Conservation (phyloP, 169 alveolate species). For the Babesia bigemina region DNA sequence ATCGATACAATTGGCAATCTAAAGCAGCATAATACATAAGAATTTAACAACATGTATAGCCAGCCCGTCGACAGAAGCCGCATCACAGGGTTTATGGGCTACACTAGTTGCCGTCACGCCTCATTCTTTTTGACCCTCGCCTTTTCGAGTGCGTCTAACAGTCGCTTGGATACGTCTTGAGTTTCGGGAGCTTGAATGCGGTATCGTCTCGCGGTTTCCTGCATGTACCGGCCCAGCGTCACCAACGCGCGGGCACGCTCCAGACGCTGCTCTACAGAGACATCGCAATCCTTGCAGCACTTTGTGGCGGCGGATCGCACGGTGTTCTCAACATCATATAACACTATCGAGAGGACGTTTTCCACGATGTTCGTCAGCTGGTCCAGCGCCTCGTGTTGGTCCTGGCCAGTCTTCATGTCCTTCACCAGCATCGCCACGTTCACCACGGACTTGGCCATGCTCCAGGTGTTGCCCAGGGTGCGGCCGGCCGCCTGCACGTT, state of each 20-base stretch:
- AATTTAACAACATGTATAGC: neutral
- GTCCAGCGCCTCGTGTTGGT: conserved; percentile 29
- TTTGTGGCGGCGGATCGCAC: conserved; percentile 72
- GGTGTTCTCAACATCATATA: conserved; percentile 77
- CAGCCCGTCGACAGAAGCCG: too few relatives aligned
- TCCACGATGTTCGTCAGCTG: conserved; percentile 51
- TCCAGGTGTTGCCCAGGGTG: conserved; percentile 58
- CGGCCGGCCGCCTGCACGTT: conserved; percentile 73
- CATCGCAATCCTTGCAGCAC: conserved; percentile 71
- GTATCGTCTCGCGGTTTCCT: conserved; percentile 48
- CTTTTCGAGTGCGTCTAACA: conserved; percentile 60
- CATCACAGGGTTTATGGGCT: too few relatives aligned
- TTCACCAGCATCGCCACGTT: conserved; percentile 43
- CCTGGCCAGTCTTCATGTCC: conserved; percentile 17
- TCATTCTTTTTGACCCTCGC: conserved; percentile 44
- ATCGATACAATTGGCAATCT: too few relatives aligned
- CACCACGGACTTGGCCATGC: conserved; percentile 51
- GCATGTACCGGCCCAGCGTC: conserved; percentile 69
- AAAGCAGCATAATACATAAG: too few relatives aligned
- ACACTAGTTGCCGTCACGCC: neutral
- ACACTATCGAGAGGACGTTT: conserved; percentile 64
- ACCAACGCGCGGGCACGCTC: conserved; percentile 68
- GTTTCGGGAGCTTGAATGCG: conserved; percentile 33
- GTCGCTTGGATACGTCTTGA: conserved; percentile 50
- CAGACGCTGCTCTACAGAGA: conserved; percentile 53